Conservation (phyloP, 257 asterid species). For the Solanum acaule region DNA sequence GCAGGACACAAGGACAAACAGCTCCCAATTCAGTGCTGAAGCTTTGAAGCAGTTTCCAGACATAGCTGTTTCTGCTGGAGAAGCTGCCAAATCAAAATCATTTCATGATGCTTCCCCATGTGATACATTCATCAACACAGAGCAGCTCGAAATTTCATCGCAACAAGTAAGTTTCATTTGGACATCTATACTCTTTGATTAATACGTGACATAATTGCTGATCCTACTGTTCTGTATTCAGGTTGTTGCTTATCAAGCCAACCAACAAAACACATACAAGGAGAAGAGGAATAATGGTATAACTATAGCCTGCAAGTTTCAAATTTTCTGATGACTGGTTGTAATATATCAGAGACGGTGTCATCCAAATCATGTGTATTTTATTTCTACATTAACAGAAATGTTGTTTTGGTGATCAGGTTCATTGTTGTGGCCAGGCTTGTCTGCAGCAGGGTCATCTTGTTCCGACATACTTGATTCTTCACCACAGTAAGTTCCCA, state of each 20-base stretch:
- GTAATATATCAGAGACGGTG: not conserved
- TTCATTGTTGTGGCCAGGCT: slow-evolving; percentile 22
- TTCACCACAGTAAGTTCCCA: slow-evolving; percentile 18
- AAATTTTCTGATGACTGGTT: not conserved
- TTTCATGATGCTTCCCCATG: slow-evolving; percentile 14
- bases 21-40: slow-evolving; percentile 10
- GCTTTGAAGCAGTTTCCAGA: slow-evolving; percentile 7
- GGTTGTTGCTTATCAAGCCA: slow-evolving; percentile 12
- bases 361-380: not conserved
- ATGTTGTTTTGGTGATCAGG: slow-evolving; percentile 23
- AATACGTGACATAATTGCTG: not conserved
- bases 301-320: not conserved
- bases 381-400: not conserved
- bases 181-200: not conserved
- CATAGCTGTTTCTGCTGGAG: slow-evolving; percentile 15
- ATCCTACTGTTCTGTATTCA: not conserved
- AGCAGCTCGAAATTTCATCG: not conserved
- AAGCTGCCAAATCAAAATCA: slow-evolving; percentile 12
- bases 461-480: slow-evolving; percentile 22
- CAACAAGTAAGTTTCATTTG: slow-evolving; percentile 10
- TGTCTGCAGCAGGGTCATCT: slow-evolving; percentile 11
- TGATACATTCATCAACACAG: slow-evolving; percentile 9
- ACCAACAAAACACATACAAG: slow-evolving; percentile 3
- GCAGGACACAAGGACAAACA: slow-evolving; percentile 12
- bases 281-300: slow-evolving; percentile 28